Evolutionary conservation across 2,329 filamentous ascomycete genomes (phyloP).

Genomic region (Davidsoniella virescens): DNA sequence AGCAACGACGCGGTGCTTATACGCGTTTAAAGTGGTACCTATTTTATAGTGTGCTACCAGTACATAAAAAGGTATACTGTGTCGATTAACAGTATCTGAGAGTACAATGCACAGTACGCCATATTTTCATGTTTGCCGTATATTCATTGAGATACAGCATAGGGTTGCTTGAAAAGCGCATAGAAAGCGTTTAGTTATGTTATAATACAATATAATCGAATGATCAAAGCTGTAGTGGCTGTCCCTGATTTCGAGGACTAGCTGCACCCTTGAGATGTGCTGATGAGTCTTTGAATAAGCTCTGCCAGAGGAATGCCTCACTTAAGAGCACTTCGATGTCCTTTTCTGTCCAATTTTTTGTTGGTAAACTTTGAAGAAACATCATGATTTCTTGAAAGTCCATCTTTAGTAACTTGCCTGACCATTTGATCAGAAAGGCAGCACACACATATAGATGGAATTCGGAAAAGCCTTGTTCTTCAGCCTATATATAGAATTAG

Average conservation of each 20-base stretch:
- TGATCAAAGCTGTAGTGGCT: conserved; percentile 23
- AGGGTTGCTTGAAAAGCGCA: background rate
- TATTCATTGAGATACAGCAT: background rate
- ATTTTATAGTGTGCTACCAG: background rate
- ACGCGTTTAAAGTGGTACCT: background rate
- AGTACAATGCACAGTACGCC: background rate
- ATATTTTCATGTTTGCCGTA: background rate
- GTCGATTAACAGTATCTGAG: background rate
- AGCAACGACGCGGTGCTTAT: conserved; percentile 3
- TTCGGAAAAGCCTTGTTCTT: conserved; percentile 95
- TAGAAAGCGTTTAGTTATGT: no score
- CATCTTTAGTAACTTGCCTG: conserved; percentile 85
- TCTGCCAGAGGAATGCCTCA: conserved; percentile 98
- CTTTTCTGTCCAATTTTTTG: conserved; percentile 89
- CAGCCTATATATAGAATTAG: conserved; percentile 43
- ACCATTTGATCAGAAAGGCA: conserved; percentile 97
- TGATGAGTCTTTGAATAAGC: conserved; percentile 82
- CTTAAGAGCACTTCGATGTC: conserved; percentile 91
- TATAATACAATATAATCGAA: no score
- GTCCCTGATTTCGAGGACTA: conserved; percentile 23
- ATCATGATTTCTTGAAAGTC: conserved; percentile 99
- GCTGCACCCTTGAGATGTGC: conserved; percentile 58
- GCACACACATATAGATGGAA: conserved; percentile 98
- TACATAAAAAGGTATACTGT: background rate
- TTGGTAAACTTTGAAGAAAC: conserved; percentile 91